Percentiles rank a stretch among this genome's conserved stretches.
phyloP scores from a whole-genome alignment of 1,284 basidiomycete genomes.

The Irpex lacteus region DNA sequence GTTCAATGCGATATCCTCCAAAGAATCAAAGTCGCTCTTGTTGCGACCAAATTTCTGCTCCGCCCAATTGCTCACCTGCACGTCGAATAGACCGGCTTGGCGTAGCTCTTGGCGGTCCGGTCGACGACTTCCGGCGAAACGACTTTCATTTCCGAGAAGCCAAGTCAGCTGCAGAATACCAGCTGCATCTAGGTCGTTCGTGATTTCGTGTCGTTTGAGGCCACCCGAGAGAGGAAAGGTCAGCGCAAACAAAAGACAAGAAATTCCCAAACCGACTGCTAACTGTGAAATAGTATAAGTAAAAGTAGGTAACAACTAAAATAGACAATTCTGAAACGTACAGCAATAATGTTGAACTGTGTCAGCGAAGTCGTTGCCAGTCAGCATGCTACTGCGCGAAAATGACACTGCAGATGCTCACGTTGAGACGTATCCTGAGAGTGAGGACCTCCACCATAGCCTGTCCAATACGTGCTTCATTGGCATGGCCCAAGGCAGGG shows the following conservation, averaged over 20 bases:
- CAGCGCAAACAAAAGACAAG: neutral
- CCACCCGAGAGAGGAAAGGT: neutral
- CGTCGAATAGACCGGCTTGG: neutral
- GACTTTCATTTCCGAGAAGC: conserved; percentile 4
- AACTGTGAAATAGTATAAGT: neutral
- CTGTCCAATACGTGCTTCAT: no score
- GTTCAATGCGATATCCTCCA: no score
- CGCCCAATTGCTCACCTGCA: neutral
- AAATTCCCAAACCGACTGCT: neutral
- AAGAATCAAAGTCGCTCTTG: no score
- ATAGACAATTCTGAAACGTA: neutral
- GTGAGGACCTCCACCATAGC: no score
- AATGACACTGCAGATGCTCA: neutral
- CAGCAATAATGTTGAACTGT: neutral
- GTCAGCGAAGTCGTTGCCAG: no score
- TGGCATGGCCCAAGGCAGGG: no score
- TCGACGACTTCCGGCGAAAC: neutral
- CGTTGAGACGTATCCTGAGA: neutral
- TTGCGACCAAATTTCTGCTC: neutral
- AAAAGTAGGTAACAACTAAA: neutral
- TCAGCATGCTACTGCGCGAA: neutral
- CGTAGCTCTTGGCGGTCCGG: neutral
- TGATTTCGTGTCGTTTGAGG: neutral
- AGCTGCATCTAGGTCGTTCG: neutral
- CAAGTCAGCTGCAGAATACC: conserved; percentile 5